Conservation (phyloP, 495 filamentous ascomycete species). For the Neurospora tetraspora region DNA sequence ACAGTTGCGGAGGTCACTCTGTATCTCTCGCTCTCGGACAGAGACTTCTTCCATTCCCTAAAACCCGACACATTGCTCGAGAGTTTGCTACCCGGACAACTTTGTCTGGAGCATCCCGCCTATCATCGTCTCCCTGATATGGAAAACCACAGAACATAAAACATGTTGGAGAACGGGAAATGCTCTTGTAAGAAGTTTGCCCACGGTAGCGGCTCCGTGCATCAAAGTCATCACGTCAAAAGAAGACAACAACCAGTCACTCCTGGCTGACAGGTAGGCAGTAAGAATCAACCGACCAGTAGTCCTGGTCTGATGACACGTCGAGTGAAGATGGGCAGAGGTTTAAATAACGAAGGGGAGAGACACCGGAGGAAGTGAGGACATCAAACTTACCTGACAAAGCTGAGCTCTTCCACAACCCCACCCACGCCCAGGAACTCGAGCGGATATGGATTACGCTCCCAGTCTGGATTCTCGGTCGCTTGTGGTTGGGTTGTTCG, state of each 20-base stretch:
- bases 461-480: constrained; percentile 35
- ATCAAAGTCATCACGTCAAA: background rate
- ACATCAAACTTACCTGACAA: constrained; percentile 32
- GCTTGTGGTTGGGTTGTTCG: constrained; percentile 22
- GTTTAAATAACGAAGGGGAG: background rate
- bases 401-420: constrained; percentile 36
- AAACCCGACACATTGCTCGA: background rate
- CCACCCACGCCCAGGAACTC: constrained; percentile 29
- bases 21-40: background rate
- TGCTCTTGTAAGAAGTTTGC: background rate
- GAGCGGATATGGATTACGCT: constrained; percentile 15
- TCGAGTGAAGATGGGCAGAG: background rate
- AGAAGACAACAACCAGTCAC: background rate
- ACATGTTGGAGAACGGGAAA: background rate
- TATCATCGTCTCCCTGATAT: background rate
- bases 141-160: background rate
- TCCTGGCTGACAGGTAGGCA: background rate
- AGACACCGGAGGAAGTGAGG: background rate
- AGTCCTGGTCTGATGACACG: background rate
- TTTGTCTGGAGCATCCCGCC: background rate
- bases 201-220: background rate
- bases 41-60: background rate
- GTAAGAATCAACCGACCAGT: background rate
- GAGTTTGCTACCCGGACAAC: background rate
- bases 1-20: background rate